phyloP scores from a whole-genome alignment of 257 asterid genomes.

The Solanum virginianum region DNA sequence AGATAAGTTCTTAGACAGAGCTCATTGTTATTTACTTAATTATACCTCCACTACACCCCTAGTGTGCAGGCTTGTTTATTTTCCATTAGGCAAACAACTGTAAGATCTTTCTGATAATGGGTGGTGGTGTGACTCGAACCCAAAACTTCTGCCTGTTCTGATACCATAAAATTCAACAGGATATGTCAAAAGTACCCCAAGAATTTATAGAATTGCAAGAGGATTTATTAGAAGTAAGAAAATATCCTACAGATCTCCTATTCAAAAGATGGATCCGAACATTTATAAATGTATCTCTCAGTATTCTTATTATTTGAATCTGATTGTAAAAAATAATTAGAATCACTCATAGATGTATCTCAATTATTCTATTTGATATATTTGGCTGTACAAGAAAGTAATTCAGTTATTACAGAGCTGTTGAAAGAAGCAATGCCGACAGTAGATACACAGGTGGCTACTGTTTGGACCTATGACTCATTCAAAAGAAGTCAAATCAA shows the following conservation, averaged over 20 bases:
- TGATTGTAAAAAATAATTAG: neutral
- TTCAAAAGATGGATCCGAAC: neutral
- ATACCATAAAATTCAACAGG: too few relatives aligned
- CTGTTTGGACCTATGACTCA: neutral
- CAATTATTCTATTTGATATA: neutral
- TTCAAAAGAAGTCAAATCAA: neutral
- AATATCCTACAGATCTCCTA: too few relatives aligned
- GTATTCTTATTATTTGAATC: too few relatives aligned
- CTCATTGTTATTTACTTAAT: neutral
- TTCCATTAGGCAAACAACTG: neutral
- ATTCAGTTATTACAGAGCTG: neutral
- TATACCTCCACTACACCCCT: neutral
- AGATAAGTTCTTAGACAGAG: neutral
- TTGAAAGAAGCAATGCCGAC: neutral
- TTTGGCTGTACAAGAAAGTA: neutral
- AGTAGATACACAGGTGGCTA: neutral
- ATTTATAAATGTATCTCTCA: neutral
- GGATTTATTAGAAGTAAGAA: neutral
- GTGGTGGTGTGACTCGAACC: neutral
- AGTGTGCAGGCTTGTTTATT: neutral
- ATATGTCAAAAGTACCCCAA: neutral
- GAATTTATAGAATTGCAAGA: too few relatives aligned
- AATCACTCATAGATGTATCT: neutral
- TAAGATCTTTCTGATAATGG: neutral
- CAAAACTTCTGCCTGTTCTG: neutral